Conservation (phyloP, 2,329 filamentous ascomycete species). For the Neospermospora avenae region DNA sequence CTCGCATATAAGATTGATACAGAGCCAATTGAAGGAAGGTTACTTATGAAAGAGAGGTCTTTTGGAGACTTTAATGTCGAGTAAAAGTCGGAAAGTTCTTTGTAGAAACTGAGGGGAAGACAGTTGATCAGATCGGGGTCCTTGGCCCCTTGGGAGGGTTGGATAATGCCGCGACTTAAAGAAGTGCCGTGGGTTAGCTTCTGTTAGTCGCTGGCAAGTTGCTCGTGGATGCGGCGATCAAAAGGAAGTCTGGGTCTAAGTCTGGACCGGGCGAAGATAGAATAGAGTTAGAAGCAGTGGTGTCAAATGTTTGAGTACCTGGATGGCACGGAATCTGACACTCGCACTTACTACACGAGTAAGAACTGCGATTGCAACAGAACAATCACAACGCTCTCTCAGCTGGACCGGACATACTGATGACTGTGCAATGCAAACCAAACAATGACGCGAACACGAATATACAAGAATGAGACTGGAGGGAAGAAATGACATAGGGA, state of each 20-base stretch:
- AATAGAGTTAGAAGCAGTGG: neutral
- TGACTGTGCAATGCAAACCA: neutral
- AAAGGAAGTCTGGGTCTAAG: neutral
- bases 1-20: neutral
- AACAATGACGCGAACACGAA: neutral
- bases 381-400: neutral
- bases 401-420: neutral
- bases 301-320: neutral
- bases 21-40: neutral
- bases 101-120: neutral
- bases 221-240: neutral
- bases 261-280: neutral
- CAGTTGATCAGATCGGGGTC: neutral
- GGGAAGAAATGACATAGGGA: neutral
- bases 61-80: neutral
- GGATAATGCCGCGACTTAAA: neutral
- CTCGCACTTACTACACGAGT: neutral
- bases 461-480: neutral
- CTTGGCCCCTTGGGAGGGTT: neutral
- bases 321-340: neutral
- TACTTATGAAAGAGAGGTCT: neutral
- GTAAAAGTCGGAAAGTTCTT: neutral
- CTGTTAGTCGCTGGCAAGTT: neutral
- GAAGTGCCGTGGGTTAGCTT: neutral
- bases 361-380: neutral